Percentiles rank a stretch among this genome's conserved stretches.
phyloP scores from a whole-genome alignment of 352 stramenopile species.

The Phytopythium vexans region DNA sequence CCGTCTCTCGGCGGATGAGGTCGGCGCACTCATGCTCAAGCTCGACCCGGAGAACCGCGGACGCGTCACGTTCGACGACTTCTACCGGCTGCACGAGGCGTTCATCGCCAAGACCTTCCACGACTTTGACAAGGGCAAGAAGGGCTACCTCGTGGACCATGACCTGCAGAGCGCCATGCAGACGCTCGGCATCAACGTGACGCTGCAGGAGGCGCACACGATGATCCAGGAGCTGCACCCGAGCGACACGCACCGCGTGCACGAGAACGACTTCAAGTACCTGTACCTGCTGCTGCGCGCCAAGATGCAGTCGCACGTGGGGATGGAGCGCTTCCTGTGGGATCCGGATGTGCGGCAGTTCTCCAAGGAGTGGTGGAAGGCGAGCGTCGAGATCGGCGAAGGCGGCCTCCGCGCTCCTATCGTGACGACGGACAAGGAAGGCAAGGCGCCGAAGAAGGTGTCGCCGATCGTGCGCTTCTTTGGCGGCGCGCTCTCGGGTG shows the following conservation, averaged over 20 bases:
- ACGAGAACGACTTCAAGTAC: constrained; percentile 81
- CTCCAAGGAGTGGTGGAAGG: constrained; percentile 86
- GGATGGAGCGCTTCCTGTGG: constrained; percentile 79
- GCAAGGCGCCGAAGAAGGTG: constrained; percentile 48
- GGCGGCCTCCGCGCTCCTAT: constrained; percentile 63
- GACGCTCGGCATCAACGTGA: constrained; percentile 62
- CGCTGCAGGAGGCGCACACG: constrained; percentile 61
- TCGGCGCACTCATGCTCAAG: constrained; percentile 52
- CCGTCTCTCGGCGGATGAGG: constrained; percentile 56
- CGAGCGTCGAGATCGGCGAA: constrained; percentile 79
- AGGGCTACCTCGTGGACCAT: constrained; percentile 68
- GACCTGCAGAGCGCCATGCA: constrained; percentile 64
- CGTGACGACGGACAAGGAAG: constrained; percentile 33
- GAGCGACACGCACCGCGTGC: constrained; percentile 56
- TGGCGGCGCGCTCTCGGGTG: constrained; percentile 77
- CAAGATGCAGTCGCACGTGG: constrained; percentile 65
- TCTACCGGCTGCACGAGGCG: constrained; percentile 68
- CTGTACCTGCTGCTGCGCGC: constrained; percentile 76
- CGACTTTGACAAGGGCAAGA: constrained; percentile 59
- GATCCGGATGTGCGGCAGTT: constrained; percentile 79
- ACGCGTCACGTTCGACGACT: constrained; percentile 70
- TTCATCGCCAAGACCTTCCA: constrained; percentile 77
- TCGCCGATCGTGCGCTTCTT: constrained; percentile 74
- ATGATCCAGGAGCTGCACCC: constrained; percentile 81
- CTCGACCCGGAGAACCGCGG: constrained; percentile 72